phyloP scores from a whole-genome alignment of 1,139 yeast genomes.

The Saccharomyces hybrid region DNA sequence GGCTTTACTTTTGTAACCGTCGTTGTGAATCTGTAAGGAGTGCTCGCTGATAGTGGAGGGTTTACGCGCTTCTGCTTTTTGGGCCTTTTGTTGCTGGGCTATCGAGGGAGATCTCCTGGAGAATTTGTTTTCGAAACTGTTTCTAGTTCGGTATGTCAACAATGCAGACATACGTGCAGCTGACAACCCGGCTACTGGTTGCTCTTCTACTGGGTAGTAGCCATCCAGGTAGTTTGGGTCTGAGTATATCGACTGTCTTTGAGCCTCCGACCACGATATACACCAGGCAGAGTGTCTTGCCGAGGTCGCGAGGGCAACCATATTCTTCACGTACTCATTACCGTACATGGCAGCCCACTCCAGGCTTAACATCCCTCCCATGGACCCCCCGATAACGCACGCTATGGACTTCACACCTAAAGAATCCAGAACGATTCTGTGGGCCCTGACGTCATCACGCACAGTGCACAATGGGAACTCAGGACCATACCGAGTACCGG shows the following conservation, averaged over 20 bases:
- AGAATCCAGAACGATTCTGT: slow-evolving; percentile 60
- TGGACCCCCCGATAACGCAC: slow-evolving; percentile 88
- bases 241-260: slow-evolving; percentile 87
- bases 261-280: slow-evolving; percentile 97
- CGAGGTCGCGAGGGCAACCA: slow-evolving; percentile 85
- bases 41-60: slow-evolving; percentile 41
- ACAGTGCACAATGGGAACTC: slow-evolving; percentile 89
- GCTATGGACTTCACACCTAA: slow-evolving; percentile 72
- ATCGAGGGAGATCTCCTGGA: slow-evolving; percentile 63
- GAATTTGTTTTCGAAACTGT: slow-evolving; percentile 83
- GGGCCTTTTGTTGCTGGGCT: slow-evolving; percentile 20
- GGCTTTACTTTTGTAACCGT: slow-evolving; percentile 38
- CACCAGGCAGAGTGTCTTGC: slow-evolving; percentile 98
- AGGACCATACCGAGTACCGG: slow-evolving; percentile 79
- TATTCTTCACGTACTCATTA: slow-evolving; percentile 56
- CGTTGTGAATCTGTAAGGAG: slow-evolving; percentile 58
- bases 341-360: slow-evolving; percentile 75
- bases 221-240: slow-evolving; percentile 92
- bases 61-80: slow-evolving; percentile 14
- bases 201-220: slow-evolving; percentile 64
- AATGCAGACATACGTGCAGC: slow-evolving; percentile 98
- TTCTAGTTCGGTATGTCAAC: slow-evolving; percentile 83
- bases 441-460: slow-evolving; percentile 83
- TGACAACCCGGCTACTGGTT: slow-evolving; percentile 78
- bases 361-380: slow-evolving; percentile 98